Evolutionary conservation across 192 early-diverging fungal genomes (phyloP).

Genomic region (Coemansia guatemalensis): DNA sequence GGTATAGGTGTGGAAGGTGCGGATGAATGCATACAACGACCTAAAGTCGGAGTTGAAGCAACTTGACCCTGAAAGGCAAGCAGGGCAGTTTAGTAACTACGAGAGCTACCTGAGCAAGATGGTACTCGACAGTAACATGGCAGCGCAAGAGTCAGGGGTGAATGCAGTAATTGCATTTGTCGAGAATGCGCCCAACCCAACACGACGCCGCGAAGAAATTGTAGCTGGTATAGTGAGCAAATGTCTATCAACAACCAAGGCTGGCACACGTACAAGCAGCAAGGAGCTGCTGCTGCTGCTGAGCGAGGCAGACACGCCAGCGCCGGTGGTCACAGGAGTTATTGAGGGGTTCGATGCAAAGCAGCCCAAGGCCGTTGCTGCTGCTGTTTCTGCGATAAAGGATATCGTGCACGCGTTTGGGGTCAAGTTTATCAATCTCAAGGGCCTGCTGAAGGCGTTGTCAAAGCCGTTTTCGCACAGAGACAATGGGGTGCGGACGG

Average conservation of each 20-base stretch:
- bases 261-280: conserved; percentile 75
- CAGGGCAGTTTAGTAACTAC: conserved; percentile 66
- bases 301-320: conserved; percentile 83
- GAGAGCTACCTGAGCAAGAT: conserved; percentile 78
- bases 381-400: conserved; percentile 60
- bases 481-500: conserved; percentile 88
- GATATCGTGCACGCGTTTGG: conserved; percentile 78
- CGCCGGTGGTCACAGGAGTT: conserved; percentile 80
- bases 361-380: conserved; percentile 87
- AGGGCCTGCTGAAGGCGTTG: conserved; percentile 81
- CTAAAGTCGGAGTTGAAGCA: conserved; percentile 68
- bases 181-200: conserved; percentile 75
- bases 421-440: conserved; percentile 73
- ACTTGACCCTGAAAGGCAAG: conserved; percentile 60
- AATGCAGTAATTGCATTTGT: conserved; percentile 74
- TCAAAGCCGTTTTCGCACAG: conserved; percentile 91
- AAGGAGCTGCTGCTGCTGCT: conserved; percentile 81
- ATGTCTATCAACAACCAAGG: conserved; percentile 76
- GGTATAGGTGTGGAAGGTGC: conserved; percentile 89
- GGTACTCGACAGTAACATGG: conserved; percentile 82
- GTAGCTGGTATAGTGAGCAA: conserved; percentile 84
- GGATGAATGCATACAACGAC: conserved; percentile 81
- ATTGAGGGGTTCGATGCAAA: conserved; percentile 78
- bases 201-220: conserved; percentile 66
- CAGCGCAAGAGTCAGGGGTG: conserved; percentile 87